Evolutionary conservation across 2,329 filamentous ascomycete species (phyloP), one percentile per base, ranked within the genome.

Genomic region (Botryotinia calthae): DNA sequence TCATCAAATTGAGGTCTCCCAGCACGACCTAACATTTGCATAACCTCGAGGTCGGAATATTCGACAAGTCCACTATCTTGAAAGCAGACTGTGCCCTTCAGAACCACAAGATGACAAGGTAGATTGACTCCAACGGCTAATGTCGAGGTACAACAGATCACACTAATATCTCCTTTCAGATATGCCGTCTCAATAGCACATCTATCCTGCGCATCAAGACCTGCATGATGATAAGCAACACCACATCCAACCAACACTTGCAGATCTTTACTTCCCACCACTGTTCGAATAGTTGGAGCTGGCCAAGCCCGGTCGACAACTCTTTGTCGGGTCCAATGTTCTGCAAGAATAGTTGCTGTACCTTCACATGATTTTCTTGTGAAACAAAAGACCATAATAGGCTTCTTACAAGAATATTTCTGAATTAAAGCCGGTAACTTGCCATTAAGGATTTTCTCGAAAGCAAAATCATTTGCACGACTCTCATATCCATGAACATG

Each of bases 21-120:
- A 68, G 93, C 93, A 75, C 93, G 89, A 10, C 93, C 93, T 66
- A 97, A 87, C 93, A 97, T 97, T 78, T 97, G 93, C 91, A 95
- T 95, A 74, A 95, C 87, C 76, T 97, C 93, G 8, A 97, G 84
- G 79, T 96, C 93, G 0, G 92, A 90, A 76, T 94, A 94, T 79
- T 96, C 93, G 72, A 89, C 87, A 54, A 88, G 78, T 10, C 86
- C 84, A 20, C 86, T 85, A 72, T 89, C 87, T 72, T 88, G 87
- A 81, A 89, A 95, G 0, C 86, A 85, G 5, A 90, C 86, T 0
- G 93, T 97, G 34, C 93, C 92, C 80, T 97, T 97, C 72, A 97
- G 87, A 16, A 97, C 89, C 6, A 95, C 93, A 4, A 95, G 88
- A 79, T 96, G 91, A 74, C 93, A 94, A 16, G 93, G 94, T 16